phyloP scores from a whole-genome alignment of 2,329 filamentous ascomycete genomes.

The Microsporum ferrugineum region DNA sequence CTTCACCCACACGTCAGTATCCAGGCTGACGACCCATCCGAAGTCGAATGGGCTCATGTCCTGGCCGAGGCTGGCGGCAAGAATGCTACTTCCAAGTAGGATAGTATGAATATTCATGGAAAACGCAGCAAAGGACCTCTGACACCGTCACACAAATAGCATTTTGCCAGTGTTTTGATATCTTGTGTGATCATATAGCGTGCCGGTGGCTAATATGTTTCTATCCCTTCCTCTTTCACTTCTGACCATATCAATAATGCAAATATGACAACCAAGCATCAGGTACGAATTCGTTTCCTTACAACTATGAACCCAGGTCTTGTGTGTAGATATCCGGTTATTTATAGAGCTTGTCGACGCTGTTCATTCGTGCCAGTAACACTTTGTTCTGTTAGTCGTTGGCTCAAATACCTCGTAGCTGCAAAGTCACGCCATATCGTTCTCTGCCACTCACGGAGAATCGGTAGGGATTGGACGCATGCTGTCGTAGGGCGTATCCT shows the following conservation, averaged over 20 bases:
- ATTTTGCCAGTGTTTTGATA: slow-evolving; percentile 4
- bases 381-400: background rate
- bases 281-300: background rate
- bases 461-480: background rate
- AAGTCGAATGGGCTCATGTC: slow-evolving; percentile 34
- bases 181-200: slow-evolving; percentile 2
- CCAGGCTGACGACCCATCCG: slow-evolving; percentile 32
- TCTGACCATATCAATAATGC: slow-evolving; percentile 5
- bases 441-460: background rate
- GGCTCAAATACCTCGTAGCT: background rate
- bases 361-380: background rate
- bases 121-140: background rate
- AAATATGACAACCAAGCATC: background rate
- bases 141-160: slow-evolving; percentile 2
- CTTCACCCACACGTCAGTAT: slow-evolving; percentile 34
- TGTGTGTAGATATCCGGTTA: background rate
- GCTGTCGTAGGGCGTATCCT: background rate
- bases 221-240: background rate
- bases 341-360: background rate
- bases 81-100: slow-evolving; percentile 24
- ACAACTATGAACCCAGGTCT: background rate
- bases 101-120: background rate
- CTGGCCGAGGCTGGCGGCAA: slow-evolving; percentile 32
- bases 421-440: background rate
- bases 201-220: slow-evolving; percentile 1